These are phyloP conservation scores for Trichophyton simii DNA, from an alignment of 2,329 filamentous ascomycete genomes.

Conservation along the genomic window DNA sequence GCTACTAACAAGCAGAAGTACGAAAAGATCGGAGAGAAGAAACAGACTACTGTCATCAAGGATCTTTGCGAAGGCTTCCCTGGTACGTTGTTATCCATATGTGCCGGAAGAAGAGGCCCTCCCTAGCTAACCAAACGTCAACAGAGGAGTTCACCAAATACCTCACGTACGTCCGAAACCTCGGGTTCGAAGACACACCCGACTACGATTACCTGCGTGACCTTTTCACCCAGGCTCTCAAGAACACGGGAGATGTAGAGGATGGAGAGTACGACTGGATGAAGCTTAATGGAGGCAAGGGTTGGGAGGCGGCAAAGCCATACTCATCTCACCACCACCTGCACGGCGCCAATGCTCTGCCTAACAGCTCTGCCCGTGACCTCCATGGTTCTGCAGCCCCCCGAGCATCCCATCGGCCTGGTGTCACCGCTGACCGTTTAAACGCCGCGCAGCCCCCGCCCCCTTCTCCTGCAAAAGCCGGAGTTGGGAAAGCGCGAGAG, in stretches of 20 bases:
- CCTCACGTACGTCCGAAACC: slow-evolving; percentile 88
- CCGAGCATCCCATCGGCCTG: slow-evolving; percentile 47
- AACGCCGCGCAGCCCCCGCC: slow-evolving; percentile 84
- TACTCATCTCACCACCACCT: slow-evolving; percentile 60
- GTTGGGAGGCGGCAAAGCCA: slow-evolving; percentile 70
- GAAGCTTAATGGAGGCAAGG: slow-evolving; percentile 89
- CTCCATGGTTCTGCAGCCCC: slow-evolving; percentile 57
- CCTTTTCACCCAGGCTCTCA: slow-evolving; percentile 88
- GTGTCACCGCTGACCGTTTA: slow-evolving; percentile 74
- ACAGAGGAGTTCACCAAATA: slow-evolving; percentile 94
- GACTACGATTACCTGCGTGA: slow-evolving; percentile 97
- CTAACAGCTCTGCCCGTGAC: slow-evolving; percentile 73
- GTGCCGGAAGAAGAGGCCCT: background rate
- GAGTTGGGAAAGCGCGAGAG: slow-evolving; percentile 57
- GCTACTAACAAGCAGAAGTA: slow-evolving; percentile 90
- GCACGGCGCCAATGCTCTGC: slow-evolving; percentile 57
- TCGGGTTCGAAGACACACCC: slow-evolving; percentile 95
- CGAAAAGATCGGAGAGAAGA: slow-evolving; percentile 99
- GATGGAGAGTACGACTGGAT: slow-evolving; percentile 99
- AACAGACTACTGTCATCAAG: slow-evolving; percentile 94
- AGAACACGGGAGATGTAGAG: slow-evolving; percentile 86
- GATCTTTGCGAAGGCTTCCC: slow-evolving; percentile 94
- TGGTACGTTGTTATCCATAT: slow-evolving; percentile 33
- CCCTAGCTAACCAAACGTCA: slow-evolving; percentile 20
- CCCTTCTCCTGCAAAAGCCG: slow-evolving; percentile 68